phyloP scores from a whole-genome alignment of 1,284 basidiomycete species.

The Heterobasidion irregulare region DNA sequence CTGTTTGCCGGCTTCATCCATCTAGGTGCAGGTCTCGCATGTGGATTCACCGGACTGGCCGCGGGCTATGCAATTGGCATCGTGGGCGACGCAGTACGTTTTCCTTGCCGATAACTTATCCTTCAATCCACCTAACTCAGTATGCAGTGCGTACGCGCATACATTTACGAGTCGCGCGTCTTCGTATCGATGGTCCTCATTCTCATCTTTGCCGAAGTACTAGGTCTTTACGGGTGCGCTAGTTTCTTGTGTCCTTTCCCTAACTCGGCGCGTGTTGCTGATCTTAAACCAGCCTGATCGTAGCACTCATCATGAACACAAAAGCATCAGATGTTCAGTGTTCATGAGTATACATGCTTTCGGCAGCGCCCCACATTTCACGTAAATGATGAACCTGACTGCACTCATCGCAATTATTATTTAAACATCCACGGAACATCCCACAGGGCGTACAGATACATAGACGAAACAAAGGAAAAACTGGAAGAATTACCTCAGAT shows the following conservation, averaged over 20 bases:
- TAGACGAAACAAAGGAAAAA: no score
- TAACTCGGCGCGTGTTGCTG: neutral
- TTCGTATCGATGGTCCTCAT: constrained; percentile 77
- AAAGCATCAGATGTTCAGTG: constrained; percentile 1
- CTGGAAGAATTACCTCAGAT: no score
- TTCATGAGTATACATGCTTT: neutral
- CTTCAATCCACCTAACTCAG: neutral
- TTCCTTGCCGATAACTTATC: no score
- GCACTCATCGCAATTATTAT: neutral
- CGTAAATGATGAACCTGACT: no score
- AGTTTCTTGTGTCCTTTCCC: neutral
- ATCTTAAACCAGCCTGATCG: constrained; percentile 1
- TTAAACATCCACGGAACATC: no score
- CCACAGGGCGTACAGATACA: neutral
- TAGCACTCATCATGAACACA: constrained; percentile 8
- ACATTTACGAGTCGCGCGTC: constrained; percentile 80
- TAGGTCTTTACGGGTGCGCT: constrained; percentile 68
- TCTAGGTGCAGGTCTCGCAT: constrained; percentile 83
- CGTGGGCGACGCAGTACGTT: constrained; percentile 73
- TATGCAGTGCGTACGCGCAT: constrained; percentile 59
- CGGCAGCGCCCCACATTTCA: no score
- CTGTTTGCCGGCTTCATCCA: constrained; percentile 85
- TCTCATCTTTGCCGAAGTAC: constrained; percentile 89
- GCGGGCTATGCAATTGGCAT: constrained; percentile 92
- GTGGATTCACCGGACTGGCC: constrained; percentile 84